These are phyloP conservation scores for Suhomyces faveliae DNA, from an alignment of 805 yeast species.

Conservation along the genomic window DNA sequence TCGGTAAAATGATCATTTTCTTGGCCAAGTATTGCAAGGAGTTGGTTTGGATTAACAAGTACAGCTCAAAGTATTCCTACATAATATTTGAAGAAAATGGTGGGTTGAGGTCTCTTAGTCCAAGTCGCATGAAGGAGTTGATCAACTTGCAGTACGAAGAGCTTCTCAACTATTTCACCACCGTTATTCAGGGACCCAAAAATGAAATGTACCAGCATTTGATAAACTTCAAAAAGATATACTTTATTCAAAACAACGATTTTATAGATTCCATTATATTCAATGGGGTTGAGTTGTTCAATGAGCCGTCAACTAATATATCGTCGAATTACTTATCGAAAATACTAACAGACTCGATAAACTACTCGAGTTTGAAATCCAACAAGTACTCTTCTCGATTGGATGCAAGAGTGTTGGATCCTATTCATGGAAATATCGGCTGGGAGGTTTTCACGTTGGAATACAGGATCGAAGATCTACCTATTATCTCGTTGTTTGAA, in stretches of 20 bases:
- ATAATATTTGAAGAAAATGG: constrained; percentile 28
- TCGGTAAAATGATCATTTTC: constrained; percentile 72
- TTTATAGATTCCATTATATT: constrained; percentile 65
- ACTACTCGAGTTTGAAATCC: constrained; percentile 49
- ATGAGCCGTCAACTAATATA: constrained; percentile 60
- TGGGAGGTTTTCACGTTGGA: constrained; percentile 94
- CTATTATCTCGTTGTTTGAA: constrained; percentile 45
- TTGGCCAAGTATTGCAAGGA: constrained; percentile 66
- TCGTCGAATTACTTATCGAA: constrained; percentile 66
- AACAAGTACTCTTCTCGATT: constrained; percentile 48
- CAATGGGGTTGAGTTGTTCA: constrained; percentile 53
- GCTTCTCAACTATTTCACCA: constrained; percentile 50
- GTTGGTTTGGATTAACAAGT: constrained; percentile 57
- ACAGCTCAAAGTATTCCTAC: constrained; percentile 33
- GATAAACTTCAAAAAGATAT: constrained; percentile 58
- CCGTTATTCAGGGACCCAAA: constrained; percentile 45
- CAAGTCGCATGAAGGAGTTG: constrained; percentile 35
- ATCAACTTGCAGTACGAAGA: constrained; percentile 48
- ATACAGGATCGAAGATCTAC: constrained; percentile 56
- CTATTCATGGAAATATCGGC: constrained; percentile 70
- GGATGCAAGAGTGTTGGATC: constrained; percentile 80
- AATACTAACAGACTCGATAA: constrained; percentile 62
- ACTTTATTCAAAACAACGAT: constrained; percentile 78
- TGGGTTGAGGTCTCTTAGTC: constrained; percentile 33
- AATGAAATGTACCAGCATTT: constrained; percentile 54